Evolutionary conservation across 2,329 filamentous ascomycete genomes (phyloP).

Genomic region (Aspergillus pseudotamarii): DNA sequence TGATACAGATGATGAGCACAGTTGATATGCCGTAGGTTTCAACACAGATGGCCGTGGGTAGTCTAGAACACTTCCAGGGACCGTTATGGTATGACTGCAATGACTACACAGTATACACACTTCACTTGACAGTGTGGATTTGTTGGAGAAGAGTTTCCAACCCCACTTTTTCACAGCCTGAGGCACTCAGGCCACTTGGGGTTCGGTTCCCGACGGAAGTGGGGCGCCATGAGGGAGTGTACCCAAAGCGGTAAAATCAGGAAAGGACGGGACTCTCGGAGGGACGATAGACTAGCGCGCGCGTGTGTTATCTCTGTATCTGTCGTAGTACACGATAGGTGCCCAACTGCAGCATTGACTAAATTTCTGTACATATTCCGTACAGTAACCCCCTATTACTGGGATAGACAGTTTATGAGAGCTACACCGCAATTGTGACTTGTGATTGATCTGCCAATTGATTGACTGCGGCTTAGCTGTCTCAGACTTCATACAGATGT

Average conservation of each 20-base stretch:
- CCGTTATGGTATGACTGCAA: not conserved
- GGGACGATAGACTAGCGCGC: not conserved
- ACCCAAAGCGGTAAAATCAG: not conserved
- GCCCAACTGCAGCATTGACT: not conserved
- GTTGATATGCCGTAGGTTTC: not conserved
- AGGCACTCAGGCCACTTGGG: conserved; percentile 20
- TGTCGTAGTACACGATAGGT: too few species aligned
- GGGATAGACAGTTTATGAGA: not conserved
- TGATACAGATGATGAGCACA: not conserved
- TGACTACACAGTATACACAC: not conserved
- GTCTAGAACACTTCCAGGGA: not conserved
- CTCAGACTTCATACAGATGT: conserved; percentile 2
- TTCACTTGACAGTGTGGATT: not conserved
- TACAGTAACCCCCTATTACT: not conserved
- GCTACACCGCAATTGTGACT: conserved; percentile 6
- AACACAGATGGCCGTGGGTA: not conserved
- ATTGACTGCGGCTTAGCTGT: conserved; percentile 1
- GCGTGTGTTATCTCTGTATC: not conserved
- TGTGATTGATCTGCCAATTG: not conserved
- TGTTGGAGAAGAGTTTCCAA: conserved; percentile 18
- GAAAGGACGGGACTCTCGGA: not conserved
- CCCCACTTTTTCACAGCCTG: conserved; percentile 22
- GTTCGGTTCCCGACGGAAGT: conserved; percentile 7
- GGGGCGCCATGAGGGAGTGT: conserved; percentile 19
- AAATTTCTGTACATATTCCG: not conserved